Percentiles rank a stretch among this genome's conserved stretches.
phyloP scores from a whole-genome alignment of 768 basidiomycete species.

The Coprinopsis sp. region DNA sequence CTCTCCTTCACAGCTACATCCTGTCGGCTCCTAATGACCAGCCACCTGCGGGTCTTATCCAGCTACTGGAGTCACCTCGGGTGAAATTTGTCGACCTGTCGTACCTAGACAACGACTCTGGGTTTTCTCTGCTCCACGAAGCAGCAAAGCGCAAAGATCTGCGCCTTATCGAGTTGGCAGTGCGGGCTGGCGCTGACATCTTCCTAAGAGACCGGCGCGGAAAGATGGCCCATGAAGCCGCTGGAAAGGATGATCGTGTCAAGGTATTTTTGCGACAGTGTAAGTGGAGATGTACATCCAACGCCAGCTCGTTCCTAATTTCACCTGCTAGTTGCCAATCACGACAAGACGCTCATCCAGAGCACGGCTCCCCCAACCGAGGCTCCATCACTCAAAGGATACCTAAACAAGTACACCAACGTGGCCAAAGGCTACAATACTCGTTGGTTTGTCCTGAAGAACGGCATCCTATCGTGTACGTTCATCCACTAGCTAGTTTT shows the following conservation, averaged over 20 bases:
- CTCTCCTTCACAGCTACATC: constrained; percentile 68
- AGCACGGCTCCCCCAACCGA: constrained; percentile 37
- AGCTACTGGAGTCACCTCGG: constrained; percentile 66
- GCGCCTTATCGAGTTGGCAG: constrained; percentile 74
- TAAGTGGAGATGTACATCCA: constrained; percentile 29
- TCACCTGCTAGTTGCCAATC: constrained; percentile 61
- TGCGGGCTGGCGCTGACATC: constrained; percentile 83
- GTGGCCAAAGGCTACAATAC: constrained; percentile 86
- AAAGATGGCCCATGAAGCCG: constrained; percentile 59
- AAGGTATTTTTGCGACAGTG: constrained; percentile 81
- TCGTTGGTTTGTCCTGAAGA: constrained; percentile 88
- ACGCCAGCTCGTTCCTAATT: background rate
- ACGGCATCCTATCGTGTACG: constrained; percentile 79
- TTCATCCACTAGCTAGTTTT: constrained; percentile 13
- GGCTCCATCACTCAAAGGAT: constrained; percentile 65
- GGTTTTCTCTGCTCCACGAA: constrained; percentile 79
- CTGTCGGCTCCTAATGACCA: constrained; percentile 42
- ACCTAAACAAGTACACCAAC: constrained; percentile 91
- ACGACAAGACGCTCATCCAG: constrained; percentile 66
- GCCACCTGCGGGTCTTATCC: constrained; percentile 41
- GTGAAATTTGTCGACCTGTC: constrained; percentile 69
- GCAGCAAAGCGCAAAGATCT: constrained; percentile 79
- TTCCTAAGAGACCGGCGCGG: constrained; percentile 79
- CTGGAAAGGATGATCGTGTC: constrained; percentile 76
- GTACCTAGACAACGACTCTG: constrained; percentile 71